Evolutionary conservation across 2,329 filamentous ascomycete genomes (phyloP).

Genomic region (Didymella glomerata): DNA sequence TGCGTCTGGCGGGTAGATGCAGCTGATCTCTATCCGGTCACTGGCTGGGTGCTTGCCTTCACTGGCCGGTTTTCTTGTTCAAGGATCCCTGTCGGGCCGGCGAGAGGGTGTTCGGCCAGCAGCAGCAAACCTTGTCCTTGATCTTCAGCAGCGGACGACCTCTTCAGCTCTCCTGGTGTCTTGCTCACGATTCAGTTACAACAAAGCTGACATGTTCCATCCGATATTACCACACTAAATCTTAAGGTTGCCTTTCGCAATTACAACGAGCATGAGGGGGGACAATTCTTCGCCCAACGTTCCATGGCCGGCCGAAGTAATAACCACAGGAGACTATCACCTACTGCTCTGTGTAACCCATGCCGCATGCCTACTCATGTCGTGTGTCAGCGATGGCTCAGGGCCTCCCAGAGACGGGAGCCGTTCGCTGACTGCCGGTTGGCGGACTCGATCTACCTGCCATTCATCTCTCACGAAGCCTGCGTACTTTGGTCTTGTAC

Average conservation of each 20-base stretch:
- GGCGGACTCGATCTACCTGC: slow-evolving; percentile 28
- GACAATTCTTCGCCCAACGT: slow-evolving; percentile 10
- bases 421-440: slow-evolving; percentile 35
- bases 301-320: slow-evolving; percentile 30
- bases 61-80: slow-evolving; percentile 30
- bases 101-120: slow-evolving; percentile 38
- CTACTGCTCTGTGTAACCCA: slow-evolving; percentile 39
- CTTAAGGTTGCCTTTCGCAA: not conserved
- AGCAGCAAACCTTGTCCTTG: slow-evolving; percentile 23
- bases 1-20: slow-evolving; percentile 39
- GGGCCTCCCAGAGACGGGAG: slow-evolving; percentile 27
- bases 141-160: slow-evolving; percentile 25
- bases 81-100: slow-evolving; percentile 32
- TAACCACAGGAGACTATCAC: slow-evolving; percentile 29
- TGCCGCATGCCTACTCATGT: slow-evolving; percentile 40
- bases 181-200: not conserved
- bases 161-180: slow-evolving; percentile 24
- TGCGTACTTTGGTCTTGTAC: slow-evolving; percentile 43
- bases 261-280: not conserved
- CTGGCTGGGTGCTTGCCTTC: slow-evolving; percentile 31
- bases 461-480: slow-evolving; percentile 36
- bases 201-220: slow-evolving; percentile 7
- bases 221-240: slow-evolving; percentile 12
- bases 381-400: slow-evolving; percentile 38
- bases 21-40: slow-evolving; percentile 38